Evolutionary conservation across 768 basidiomycete genomes (phyloP).

Genomic region (Boletus vinaceobasis): DNA sequence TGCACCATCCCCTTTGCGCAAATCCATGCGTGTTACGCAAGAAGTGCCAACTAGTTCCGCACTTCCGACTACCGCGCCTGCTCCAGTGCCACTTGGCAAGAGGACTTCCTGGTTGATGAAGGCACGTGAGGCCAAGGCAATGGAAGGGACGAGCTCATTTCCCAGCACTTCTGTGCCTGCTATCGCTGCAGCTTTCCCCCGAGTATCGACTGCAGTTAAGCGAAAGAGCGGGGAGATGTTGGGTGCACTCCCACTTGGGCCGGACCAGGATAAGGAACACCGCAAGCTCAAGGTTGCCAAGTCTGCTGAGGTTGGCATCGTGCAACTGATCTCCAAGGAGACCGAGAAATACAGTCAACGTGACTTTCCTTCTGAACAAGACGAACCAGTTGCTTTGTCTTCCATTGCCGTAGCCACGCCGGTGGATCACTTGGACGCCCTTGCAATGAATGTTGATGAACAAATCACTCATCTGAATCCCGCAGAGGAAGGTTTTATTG

Average conservation of each 20-base stretch:
- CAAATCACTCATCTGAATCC: conserved; percentile 8
- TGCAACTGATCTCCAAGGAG: conserved; percentile 14
- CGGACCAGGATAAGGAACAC: conserved; percentile 37
- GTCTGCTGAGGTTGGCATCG: conserved; percentile 35
- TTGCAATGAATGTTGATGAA: conserved; percentile 23
- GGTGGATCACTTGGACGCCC: conserved; percentile 17
- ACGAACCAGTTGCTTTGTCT: background rate
- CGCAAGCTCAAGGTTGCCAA: conserved; percentile 51
- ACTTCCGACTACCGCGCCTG: conserved; percentile 36
- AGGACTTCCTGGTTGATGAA: conserved; percentile 81
- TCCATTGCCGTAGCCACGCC: background rate
- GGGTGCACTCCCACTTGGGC: conserved; percentile 11
- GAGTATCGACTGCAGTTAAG: conserved; percentile 40
- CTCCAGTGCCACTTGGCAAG: conserved; percentile 46
- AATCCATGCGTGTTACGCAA: conserved; percentile 53
- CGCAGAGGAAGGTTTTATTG: conserved; percentile 49
- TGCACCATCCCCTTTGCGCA: conserved; percentile 64
- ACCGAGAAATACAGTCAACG: conserved; percentile 5
- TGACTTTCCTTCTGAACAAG: conserved; percentile 2
- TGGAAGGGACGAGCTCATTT: conserved; percentile 45
- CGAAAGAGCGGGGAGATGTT: conserved; percentile 62
- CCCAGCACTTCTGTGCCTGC: conserved; percentile 7
- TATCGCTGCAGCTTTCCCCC: conserved; percentile 9
- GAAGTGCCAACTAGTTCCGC: conserved; percentile 40
- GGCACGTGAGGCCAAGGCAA: conserved; percentile 68